Evolutionary conservation across 1,284 basidiomycete species (phyloP).

Genomic region (Flammula alnicola): DNA sequence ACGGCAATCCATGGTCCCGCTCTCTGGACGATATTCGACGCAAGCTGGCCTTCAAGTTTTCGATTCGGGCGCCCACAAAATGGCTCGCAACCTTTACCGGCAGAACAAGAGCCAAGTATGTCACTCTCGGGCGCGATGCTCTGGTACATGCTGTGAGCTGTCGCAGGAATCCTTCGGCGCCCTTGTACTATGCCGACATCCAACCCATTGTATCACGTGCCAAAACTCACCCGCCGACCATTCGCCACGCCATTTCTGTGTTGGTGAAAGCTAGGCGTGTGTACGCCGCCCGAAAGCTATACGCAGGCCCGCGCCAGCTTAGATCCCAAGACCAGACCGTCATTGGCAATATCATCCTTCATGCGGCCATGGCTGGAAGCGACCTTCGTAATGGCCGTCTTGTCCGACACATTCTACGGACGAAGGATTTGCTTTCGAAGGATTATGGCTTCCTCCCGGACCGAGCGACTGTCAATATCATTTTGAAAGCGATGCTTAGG

Average conservation of each 20-base stretch:
- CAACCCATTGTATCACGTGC: conserved; percentile 24
- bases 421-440: conserved; percentile 44
- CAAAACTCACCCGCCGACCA: conserved; percentile 24
- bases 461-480: conserved; percentile 66
- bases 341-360: conserved; percentile 61
- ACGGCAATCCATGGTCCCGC: not conserved
- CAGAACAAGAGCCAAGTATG: no score
- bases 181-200: conserved; percentile 23
- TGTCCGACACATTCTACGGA: conserved; percentile 45
- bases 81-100: conserved; percentile 29
- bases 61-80: conserved; percentile 29
- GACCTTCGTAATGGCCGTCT: conserved; percentile 45
- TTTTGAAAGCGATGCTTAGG: conserved; percentile 59
- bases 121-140: conserved; percentile 25
- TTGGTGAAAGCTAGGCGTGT: conserved; percentile 41
- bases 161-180: conserved; percentile 20
- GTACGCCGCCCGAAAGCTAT: conserved; percentile 49
- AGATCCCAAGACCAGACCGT: conserved; percentile 40
- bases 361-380: conserved; percentile 41
- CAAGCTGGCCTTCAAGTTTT: conserved; percentile 23
- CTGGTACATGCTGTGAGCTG: conserved; percentile 27
- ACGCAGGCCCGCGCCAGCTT: conserved; percentile 30
- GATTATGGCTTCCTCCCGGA: conserved; percentile 56
- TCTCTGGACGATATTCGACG: conserved; percentile 14
- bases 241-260: conserved; percentile 37